Conservation (phyloP, 2,329 filamentous ascomycete genomes). For the Ophiostoma tasmaniense region DNA sequence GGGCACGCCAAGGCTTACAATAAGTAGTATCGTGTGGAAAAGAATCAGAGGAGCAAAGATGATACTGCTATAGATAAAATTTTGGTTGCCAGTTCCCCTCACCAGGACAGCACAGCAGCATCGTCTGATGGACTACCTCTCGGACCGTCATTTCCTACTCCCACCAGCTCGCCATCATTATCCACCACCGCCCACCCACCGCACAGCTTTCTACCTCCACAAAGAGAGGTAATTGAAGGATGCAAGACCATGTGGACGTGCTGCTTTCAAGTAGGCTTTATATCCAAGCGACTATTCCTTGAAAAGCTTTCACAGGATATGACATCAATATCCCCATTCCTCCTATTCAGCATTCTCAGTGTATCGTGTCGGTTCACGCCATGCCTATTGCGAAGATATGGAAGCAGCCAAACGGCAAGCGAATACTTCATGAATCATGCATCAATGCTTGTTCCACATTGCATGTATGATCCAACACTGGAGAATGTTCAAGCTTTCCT, state of each 20-base stretch:
- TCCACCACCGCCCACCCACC: neutral
- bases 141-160: neutral
- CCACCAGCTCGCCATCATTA: neutral
- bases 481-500: conserved; percentile 27
- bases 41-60: neutral
- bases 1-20: neutral
- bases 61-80: neutral
- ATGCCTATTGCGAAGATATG: conserved; percentile 20
- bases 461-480: conserved; percentile 25
- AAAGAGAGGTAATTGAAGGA: conserved; percentile 24
- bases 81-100: no score
- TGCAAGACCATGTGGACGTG: conserved; percentile 24
- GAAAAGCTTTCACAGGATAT: conserved; percentile 21
- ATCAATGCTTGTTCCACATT: conserved; percentile 18
- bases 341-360: conserved; percentile 17
- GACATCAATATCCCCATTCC: conserved; percentile 21
- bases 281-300: conserved; percentile 26
- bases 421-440: conserved; percentile 23
- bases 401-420: conserved; percentile 21
- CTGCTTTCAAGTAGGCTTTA: conserved; percentile 27
- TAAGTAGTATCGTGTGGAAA: neutral
- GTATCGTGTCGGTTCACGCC: conserved; percentile 16
- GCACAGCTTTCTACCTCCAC: conserved; percentile 6
- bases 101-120: neutral
- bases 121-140: neutral